phyloP scores from a whole-genome alignment of 2,329 filamentous ascomycete genomes.

The Bretziella fagacearum region DNA sequence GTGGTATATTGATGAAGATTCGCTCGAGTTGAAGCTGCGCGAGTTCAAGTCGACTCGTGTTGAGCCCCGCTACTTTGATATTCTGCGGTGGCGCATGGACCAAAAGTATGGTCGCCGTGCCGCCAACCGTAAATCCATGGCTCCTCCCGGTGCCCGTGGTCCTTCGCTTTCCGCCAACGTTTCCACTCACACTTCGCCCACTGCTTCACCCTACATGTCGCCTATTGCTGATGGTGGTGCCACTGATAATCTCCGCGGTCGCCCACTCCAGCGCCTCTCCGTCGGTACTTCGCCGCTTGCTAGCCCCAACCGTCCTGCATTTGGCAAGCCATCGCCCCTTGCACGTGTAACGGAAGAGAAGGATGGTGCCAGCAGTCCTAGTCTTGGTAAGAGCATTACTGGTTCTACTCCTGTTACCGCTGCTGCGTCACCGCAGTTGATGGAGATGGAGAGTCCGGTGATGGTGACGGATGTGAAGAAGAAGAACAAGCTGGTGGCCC shows the following conservation, averaged over 20 bases:
- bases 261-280: conserved; percentile 49
- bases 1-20: conserved; percentile 85
- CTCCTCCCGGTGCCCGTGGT: conserved; percentile 20
- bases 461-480: conserved; percentile 24
- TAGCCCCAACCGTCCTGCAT: conserved; percentile 48
- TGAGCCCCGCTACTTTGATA: conserved; percentile 86
- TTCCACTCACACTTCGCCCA: conserved; percentile 17
- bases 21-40: conserved; percentile 72
- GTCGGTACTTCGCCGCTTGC: conserved; percentile 44
- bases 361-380: conserved; percentile 1
- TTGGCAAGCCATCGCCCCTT: conserved; percentile 53
- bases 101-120: conserved; percentile 71
- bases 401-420: conserved; percentile 23
- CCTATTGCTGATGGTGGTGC: conserved; percentile 34
- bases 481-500: conserved; percentile 22
- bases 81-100: conserved; percentile 85
- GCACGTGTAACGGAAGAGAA: conserved; percentile 58
- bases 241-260: conserved; percentile 45
- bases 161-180: conserved; percentile 23
- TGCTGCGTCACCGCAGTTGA: conserved; percentile 32
- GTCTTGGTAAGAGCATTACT: conserved; percentile 21
- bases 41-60: conserved; percentile 82
- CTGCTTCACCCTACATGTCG: conserved; percentile 46
- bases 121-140: conserved; percentile 37
- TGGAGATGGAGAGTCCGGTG: conserved; percentile 37